phyloP scores from a whole-genome alignment of 164 flowering plant genomes.

The Cinnamomum micranthum region DNA sequence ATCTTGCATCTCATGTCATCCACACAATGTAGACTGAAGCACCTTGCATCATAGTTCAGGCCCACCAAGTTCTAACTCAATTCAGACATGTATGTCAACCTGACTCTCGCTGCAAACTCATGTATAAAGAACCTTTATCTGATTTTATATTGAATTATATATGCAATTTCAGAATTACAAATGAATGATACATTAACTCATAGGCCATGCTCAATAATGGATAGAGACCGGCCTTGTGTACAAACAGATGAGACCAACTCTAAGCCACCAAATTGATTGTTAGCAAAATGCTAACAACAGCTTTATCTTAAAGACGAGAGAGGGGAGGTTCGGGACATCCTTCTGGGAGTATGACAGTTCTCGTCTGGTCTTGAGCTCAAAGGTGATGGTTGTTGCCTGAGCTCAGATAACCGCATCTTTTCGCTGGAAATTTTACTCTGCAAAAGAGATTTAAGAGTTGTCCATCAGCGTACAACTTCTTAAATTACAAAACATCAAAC shows the following conservation, averaged over 20 bases:
- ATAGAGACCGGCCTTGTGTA: neutral
- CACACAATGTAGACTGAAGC: neutral
- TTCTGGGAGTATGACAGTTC: slow-evolving; percentile 31
- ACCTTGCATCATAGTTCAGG: neutral
- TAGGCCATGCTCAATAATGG: neutral
- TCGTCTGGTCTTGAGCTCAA: slow-evolving; percentile 37
- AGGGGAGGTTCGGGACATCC: slow-evolving; percentile 3
- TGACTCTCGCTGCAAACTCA: neutral
- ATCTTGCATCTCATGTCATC: neutral
- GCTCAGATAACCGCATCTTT: slow-evolving; percentile 51
- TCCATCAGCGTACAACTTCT: neutral
- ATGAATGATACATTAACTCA: slow-evolving; percentile 1
- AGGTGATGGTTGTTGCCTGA: slow-evolving; percentile 52
- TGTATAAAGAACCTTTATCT: too few relatives aligned
- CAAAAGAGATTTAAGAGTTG: slow-evolving; percentile 2
- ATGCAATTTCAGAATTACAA: neutral
- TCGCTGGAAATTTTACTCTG: slow-evolving; percentile 60
- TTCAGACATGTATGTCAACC: neutral
- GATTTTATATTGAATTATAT: neutral
- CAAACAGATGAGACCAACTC: neutral
- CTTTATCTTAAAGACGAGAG: slow-evolving; percentile 7
- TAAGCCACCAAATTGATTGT: neutral
- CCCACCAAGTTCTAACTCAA: neutral
- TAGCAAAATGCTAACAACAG: neutral
- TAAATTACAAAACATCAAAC: neutral